These are phyloP conservation scores for Xylaria sp. DNA, from an alignment of 495 filamentous ascomycete genomes.

Conservation along the genomic window DNA sequence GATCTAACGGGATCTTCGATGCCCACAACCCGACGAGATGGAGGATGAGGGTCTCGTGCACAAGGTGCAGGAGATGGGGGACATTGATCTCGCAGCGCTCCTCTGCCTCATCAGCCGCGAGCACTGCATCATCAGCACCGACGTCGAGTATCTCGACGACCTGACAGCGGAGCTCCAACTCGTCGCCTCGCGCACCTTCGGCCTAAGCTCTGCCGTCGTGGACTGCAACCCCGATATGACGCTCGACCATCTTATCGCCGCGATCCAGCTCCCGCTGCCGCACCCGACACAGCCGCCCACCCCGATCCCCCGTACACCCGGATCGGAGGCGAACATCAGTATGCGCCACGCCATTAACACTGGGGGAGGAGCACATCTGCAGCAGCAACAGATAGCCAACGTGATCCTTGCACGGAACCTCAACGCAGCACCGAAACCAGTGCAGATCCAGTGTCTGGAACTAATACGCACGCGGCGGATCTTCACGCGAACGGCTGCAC, in stretches of 20 bases:
- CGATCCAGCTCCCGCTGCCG: constrained; percentile 65
- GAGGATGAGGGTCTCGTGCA: constrained; percentile 64
- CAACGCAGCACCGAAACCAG: constrained; percentile 66
- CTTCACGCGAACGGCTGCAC: constrained; percentile 71
- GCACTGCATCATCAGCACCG: constrained; percentile 87
- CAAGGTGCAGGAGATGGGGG: constrained; percentile 76
- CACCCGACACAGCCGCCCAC: constrained; percentile 23
- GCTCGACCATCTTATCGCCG: constrained; percentile 78
- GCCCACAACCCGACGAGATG: constrained; percentile 54
- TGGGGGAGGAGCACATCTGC: neutral
- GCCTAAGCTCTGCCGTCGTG: constrained; percentile 68
- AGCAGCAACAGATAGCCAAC: constrained; percentile 66
- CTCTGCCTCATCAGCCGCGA: constrained; percentile 79
- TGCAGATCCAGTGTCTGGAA: constrained; percentile 92
- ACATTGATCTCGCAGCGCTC: constrained; percentile 86
- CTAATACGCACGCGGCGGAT: constrained; percentile 82
- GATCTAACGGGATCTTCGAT: constrained; percentile 15
- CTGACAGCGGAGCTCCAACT: constrained; percentile 75
- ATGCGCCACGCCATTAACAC: neutral
- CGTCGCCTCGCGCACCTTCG: constrained; percentile 74
- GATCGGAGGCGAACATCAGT: constrained; percentile 36
- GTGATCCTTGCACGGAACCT: constrained; percentile 83
- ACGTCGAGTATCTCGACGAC: constrained; percentile 63
- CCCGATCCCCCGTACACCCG: constrained; percentile 31
- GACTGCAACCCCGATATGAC: constrained; percentile 75